A percentile compares a stretch with the other conserved stretches of the same genome.
Conservation (phyloP, 1,284 basidiomycete genomes). For the Schizopora paradoxa region DNA sequence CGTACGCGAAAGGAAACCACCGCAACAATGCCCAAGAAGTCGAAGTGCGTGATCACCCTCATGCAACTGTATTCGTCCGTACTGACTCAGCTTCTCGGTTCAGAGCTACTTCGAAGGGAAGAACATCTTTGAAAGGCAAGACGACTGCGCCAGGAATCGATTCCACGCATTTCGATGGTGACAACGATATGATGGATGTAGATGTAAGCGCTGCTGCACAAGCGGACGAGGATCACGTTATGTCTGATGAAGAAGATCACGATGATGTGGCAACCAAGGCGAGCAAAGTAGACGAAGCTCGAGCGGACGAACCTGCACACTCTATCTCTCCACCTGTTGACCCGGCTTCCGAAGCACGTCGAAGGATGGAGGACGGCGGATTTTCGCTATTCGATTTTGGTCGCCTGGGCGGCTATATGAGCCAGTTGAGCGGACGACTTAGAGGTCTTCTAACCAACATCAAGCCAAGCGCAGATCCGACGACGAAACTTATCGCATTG, state of each 20-base stretch:
- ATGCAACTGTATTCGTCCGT: slow-evolving; percentile 14
- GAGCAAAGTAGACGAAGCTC: slow-evolving; percentile 29
- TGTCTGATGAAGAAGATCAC: slow-evolving; percentile 26
- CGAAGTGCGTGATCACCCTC: slow-evolving; percentile 42
- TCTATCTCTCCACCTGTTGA: slow-evolving; percentile 21
- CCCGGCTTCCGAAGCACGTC: slow-evolving; percentile 32
- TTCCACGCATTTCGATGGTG: slow-evolving; percentile 62
- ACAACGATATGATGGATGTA: slow-evolving; percentile 70
- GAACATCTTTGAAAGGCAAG: slow-evolving; percentile 55
- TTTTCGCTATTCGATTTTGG: slow-evolving; percentile 83
- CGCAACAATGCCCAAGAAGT: slow-evolving; percentile 66
- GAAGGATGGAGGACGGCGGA: slow-evolving; percentile 34
- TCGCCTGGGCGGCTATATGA: slow-evolving; percentile 87
- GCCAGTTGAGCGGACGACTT: slow-evolving; percentile 78
- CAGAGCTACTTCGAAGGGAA: slow-evolving; percentile 16
- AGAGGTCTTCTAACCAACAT: slow-evolving; percentile 89
- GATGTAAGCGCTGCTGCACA: slow-evolving; percentile 53
- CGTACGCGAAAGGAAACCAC: slow-evolving; percentile 48
- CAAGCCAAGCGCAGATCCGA: slow-evolving; percentile 74
- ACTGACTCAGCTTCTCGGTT: slow-evolving; percentile 12
- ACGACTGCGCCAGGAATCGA: slow-evolving; percentile 41
- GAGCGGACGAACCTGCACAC: slow-evolving; percentile 40
- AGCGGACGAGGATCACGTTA: slow-evolving; percentile 42
- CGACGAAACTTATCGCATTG: slow-evolving; percentile 81
- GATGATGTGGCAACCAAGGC: slow-evolving; percentile 31